Conservation (phyloP, 2,329 filamentous ascomycete species). For the Paecilomyces sp. region DNA sequence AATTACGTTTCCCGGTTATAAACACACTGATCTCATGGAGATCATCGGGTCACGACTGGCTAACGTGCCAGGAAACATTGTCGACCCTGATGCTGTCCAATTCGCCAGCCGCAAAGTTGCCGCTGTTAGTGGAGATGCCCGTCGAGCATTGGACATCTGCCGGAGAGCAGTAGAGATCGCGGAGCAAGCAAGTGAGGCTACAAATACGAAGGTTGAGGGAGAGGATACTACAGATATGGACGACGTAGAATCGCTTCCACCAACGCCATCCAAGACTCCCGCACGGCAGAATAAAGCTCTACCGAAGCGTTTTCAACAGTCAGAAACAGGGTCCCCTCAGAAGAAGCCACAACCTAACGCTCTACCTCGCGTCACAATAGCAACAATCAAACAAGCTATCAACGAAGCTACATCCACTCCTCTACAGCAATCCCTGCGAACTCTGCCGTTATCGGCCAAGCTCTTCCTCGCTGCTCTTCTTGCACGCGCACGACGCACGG, state of each 20-base stretch:
- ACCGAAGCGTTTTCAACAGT: conserved; percentile 10
- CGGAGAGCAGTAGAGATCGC: conserved; percentile 90
- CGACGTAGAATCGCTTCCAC: conserved; percentile 28
- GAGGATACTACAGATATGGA: conserved; percentile 15
- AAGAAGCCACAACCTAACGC: conserved; percentile 24
- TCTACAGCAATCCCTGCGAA: conserved; percentile 78
- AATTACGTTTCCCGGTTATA: conserved; percentile 96
- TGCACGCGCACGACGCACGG: conserved; percentile 70
- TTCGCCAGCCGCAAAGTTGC: conserved; percentile 96
- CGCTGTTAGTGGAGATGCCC: conserved; percentile 88
- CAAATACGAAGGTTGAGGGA: conserved; percentile 10
- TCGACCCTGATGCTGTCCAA: conserved; percentile 87
- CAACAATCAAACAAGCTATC: conserved; percentile 89
- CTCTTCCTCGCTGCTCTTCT: conserved; percentile 78
- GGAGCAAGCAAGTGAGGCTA: conserved; percentile 58
- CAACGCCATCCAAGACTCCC: conserved; percentile 38
- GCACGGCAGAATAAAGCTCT: conserved; percentile 19
- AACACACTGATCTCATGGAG: conserved; percentile 91
- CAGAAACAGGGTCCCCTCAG: conserved; percentile 8
- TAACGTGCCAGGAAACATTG: conserved; percentile 80
- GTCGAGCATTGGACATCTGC: conserved; percentile 90
- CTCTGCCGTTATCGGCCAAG: conserved; percentile 74
- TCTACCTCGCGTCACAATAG: conserved; percentile 69
- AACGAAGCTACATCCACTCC: conserved; percentile 91
- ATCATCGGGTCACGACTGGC: conserved; percentile 93